Base-by-base conservation (phyloP, 2,329 filamentous ascomycete genomes). In the Peltaster fructicola region DNA sequence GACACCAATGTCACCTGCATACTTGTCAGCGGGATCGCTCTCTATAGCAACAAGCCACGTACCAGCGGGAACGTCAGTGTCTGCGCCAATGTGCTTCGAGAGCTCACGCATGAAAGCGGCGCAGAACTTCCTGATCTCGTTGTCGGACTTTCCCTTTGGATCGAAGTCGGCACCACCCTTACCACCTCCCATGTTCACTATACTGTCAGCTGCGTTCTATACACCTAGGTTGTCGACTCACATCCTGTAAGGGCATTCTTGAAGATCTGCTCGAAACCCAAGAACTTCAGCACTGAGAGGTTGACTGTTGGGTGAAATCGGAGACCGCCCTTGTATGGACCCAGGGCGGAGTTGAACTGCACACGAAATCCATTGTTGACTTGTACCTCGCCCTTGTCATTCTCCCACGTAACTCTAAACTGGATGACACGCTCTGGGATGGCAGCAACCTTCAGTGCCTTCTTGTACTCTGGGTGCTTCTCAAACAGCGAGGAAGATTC, bases 231-330 rank as follows among this genome's bases (percentile, higher is more conserved):
- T 7, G 17, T 18, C 17, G 8, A 70, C 78, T 64, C 63, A 84
- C 77, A 60, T 49, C 88, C 88, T 34, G 88, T 95, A 41, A 95
- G 63, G 40, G 88, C 88, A 79, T 95, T 95, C 71, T 95, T 95
- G 69, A 95, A 95, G 61, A 85, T 90, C 63, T 95, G 88, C 72
- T 98, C 88, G 48, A 95, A 95, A 39, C 85, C 88, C 50, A 98
- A 68, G 63, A 95, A 95, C 65, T 98, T 98, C 46, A 98, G 70
- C 47, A 69, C 63, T 29, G 61, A 68, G 26, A 74, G 60, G 52
- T 74, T 88, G 56, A 88, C 80, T 7, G 74, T 73, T 34, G 85
- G 88, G 57, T 98, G 88, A 57, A 98, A 81, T 43, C 88, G 69
- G 41, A 95, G 73, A 52, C 88, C 88, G 39, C 88, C 88, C 70